phyloP scores from a whole-genome alignment of 768 basidiomycete genomes.

The Hericium erinaceus region DNA sequence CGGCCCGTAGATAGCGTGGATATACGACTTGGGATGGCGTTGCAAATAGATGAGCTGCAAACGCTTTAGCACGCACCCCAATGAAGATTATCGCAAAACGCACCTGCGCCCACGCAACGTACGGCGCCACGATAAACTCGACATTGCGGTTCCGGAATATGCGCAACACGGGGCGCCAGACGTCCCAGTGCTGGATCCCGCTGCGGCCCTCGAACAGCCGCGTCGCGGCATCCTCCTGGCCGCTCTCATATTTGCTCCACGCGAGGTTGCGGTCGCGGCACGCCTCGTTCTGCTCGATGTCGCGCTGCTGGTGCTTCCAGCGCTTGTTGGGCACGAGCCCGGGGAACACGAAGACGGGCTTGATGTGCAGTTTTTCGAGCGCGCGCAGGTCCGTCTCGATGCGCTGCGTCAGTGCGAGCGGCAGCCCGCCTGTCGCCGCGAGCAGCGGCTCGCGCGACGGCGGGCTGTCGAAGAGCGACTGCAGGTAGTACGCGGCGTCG shows the following conservation, averaged over 20 bases:
- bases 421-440: slow-evolving; percentile 91
- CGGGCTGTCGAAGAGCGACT: slow-evolving; percentile 64
- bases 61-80: slow-evolving; percentile 1
- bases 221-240: slow-evolving; percentile 83
- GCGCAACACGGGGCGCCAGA: slow-evolving; percentile 88
- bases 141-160: slow-evolving; percentile 92
- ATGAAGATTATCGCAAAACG: slow-evolving; percentile 21
- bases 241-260: slow-evolving; percentile 90
- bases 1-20: slow-evolving; percentile 88
- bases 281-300: slow-evolving; percentile 42
- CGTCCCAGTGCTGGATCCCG: slow-evolving; percentile 71
- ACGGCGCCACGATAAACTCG: slow-evolving; percentile 94
- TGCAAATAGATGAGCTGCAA: slow-evolving; percentile 87
- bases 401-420: slow-evolving; percentile 75
- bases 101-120: slow-evolving; percentile 93
- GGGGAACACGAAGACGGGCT: slow-evolving; percentile 97
- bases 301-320: slow-evolving; percentile 53
- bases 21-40: slow-evolving; percentile 86
- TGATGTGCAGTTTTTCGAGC: slow-evolving; percentile 87
- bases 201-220: slow-evolving; percentile 73
- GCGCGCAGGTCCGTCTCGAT: slow-evolving; percentile 88
- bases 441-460: slow-evolving; percentile 83
- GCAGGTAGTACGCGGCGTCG: slow-evolving; percentile 88
- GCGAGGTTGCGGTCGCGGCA: slow-evolving; percentile 75
- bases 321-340: slow-evolving; percentile 76